A percentile compares a stretch with the other conserved stretches of the same genome.
Conservation (phyloP, 768 basidiomycete genomes). For the Dictyophora rubrovolvata region DNA sequence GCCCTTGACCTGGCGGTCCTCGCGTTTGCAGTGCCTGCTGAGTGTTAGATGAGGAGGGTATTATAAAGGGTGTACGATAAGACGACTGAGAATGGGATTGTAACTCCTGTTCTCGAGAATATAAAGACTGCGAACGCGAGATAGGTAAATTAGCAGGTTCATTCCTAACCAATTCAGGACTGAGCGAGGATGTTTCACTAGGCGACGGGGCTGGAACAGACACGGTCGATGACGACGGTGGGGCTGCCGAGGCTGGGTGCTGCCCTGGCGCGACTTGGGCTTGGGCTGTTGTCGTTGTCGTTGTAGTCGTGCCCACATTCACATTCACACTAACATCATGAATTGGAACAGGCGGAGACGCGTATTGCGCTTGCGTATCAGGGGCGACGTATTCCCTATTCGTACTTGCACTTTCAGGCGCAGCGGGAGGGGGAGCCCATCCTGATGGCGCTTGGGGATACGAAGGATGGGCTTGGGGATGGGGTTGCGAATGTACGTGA, state of each 20-base stretch:
- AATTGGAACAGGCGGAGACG: neutral
- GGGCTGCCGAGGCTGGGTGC: neutral
- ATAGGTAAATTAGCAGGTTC: neutral
- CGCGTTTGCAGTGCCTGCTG: neutral
- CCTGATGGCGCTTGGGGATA: neutral
- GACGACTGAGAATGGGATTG: neutral
- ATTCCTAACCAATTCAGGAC: neutral
- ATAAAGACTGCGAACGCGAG: neutral
- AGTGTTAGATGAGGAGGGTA: neutral
- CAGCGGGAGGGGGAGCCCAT: neutral
- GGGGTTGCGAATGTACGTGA: neutral
- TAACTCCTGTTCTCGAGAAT: neutral
- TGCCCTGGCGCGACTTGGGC: no score
- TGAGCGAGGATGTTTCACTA: slow-evolving; percentile 25
- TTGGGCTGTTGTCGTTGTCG: no score
- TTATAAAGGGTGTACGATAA: slow-evolving; percentile 1
- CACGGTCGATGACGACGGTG: slow-evolving; percentile 42
- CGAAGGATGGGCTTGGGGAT: neutral
- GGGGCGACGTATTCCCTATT: neutral
- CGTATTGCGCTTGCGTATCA: no score
- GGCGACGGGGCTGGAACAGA: slow-evolving; percentile 38
- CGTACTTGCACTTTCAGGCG: neutral
- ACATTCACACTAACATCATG: neutral
- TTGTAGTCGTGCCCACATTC: no score
- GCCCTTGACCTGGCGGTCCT: neutral